phyloP scores from a whole-genome alignment of 75 land plant genomes.

The Gnetum montanum region DNA sequence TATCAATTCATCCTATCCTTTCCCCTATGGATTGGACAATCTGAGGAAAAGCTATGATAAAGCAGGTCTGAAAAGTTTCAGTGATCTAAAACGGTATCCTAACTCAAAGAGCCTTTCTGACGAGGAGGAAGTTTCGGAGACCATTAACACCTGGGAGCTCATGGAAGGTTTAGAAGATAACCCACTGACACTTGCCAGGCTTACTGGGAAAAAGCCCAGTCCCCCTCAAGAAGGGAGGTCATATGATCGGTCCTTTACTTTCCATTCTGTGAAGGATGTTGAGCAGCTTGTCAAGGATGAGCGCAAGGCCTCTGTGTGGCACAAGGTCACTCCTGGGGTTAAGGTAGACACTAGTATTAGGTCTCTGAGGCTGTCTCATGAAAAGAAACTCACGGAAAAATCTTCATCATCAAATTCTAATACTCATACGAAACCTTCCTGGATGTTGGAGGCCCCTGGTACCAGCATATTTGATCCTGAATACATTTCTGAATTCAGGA shows the following conservation, averaged over 20 bases:
- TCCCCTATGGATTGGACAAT: not conserved
- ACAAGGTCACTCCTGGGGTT: slow-evolving; percentile 5
- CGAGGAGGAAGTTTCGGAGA: slow-evolving; percentile 47
- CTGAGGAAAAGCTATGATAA: not conserved
- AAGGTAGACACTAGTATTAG: no score
- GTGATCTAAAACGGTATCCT: no score
- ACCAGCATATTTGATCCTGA: slow-evolving; percentile 24
- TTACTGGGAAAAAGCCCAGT: not conserved
- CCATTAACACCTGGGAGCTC: slow-evolving; percentile 49
- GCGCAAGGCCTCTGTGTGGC: slow-evolving; percentile 6
- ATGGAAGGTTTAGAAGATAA: slow-evolving; percentile 84
- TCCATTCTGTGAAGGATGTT: slow-evolving; percentile 17
- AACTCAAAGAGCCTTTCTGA: not conserved
- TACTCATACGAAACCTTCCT: no score
- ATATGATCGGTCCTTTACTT: slow-evolving; percentile 38
- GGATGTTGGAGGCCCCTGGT: no score
- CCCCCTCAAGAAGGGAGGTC: not conserved
- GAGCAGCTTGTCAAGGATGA: slow-evolving; percentile 2
- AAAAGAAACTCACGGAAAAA: no score
- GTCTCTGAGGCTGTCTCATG: no score
- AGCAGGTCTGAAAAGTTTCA: not conserved
- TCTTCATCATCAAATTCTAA: no score
- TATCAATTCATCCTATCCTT: no score
- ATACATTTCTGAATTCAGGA: slow-evolving; percentile 23
- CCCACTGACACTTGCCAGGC: slow-evolving; percentile 1